Evolutionary conservation across 1,284 basidiomycete genomes (phyloP).

Genomic region (Ustilago sp.): DNA sequence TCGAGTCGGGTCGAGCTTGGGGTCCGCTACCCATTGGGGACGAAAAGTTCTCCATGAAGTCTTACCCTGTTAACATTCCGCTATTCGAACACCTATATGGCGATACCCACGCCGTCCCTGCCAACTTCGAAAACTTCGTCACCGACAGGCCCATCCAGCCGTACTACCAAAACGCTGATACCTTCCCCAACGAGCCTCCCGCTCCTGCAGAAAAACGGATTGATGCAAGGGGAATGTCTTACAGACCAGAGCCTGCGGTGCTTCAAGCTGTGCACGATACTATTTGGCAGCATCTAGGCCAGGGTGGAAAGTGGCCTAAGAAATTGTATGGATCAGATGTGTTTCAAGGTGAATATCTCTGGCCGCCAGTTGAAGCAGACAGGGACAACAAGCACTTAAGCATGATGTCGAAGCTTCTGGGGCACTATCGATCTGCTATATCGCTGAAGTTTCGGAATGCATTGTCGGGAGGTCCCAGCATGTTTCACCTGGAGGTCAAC

Average conservation of each 20-base stretch:
- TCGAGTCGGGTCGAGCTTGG: neutral
- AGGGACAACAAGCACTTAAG: neutral
- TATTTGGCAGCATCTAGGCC: neutral
- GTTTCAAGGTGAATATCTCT: constrained; percentile 17
- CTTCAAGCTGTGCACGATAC: neutral
- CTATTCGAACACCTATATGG: constrained; percentile 8
- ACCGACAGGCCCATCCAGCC: neutral
- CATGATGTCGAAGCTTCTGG: no score
- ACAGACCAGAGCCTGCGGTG: neutral
- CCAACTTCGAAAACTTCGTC: constrained; percentile 5
- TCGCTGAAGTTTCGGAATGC: neutral
- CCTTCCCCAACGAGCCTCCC: neutral
- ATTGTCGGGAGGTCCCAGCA: neutral
- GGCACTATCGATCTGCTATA: neutral
- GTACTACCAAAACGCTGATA: neutral
- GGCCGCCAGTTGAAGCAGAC: constrained; percentile 9
- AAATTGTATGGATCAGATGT: neutral
- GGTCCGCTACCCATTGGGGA: neutral
- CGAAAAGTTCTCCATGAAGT: neutral
- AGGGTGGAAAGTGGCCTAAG: neutral
- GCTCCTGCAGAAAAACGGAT: neutral
- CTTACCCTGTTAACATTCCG: constrained; percentile 9
- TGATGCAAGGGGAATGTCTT: neutral
- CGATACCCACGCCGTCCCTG: neutral
- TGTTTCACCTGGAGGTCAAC: neutral